A percentile compares a stretch with the other conserved stretches of the same genome.
Evolutionary conservation across 305 asterid species (phyloP).

Genomic region (Fraxinus albicans): DNA sequence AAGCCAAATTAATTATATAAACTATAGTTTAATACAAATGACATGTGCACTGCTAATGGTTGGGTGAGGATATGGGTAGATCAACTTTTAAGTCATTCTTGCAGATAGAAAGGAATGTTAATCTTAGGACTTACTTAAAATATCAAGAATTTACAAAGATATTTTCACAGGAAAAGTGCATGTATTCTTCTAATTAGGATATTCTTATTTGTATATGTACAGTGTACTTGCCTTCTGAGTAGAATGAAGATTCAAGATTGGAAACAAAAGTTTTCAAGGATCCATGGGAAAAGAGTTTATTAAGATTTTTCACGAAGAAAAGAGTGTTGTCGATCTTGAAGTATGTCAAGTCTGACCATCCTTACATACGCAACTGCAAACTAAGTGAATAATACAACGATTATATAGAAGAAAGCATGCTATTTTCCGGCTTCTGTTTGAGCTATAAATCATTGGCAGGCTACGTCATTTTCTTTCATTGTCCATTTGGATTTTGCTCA

Average conservation of each 20-base stretch:
- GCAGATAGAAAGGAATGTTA: too few relatives aligned
- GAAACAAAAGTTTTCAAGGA: not conserved
- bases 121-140: too few relatives aligned
- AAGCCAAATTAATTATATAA: not conserved
- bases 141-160: not conserved
- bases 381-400: constrained; percentile 52
- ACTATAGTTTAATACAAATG: not conserved
- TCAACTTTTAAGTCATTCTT: too few relatives aligned
- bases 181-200: too few relatives aligned
- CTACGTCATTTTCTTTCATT: constrained; percentile 5
- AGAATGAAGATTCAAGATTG: too few relatives aligned
- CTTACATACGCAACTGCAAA: constrained; percentile 72
- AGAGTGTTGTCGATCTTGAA: constrained; percentile 21
- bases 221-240: too few relatives aligned
- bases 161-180: not conserved
- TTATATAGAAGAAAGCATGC: constrained; percentile 23
- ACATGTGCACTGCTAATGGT: not conserved
- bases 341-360: constrained; percentile 76
- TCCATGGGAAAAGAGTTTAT: not conserved
- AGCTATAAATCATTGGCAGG: constrained; percentile 20
- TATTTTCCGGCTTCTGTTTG: constrained; percentile 16
- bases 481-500: constrained; percentile 24
- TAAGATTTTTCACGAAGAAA: too few relatives aligned
- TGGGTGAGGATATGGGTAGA: too few relatives aligned
- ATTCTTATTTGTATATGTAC: not conserved